phyloP scores from a whole-genome alignment of 495 filamentous ascomycete species.

The Penicillium taxi region DNA sequence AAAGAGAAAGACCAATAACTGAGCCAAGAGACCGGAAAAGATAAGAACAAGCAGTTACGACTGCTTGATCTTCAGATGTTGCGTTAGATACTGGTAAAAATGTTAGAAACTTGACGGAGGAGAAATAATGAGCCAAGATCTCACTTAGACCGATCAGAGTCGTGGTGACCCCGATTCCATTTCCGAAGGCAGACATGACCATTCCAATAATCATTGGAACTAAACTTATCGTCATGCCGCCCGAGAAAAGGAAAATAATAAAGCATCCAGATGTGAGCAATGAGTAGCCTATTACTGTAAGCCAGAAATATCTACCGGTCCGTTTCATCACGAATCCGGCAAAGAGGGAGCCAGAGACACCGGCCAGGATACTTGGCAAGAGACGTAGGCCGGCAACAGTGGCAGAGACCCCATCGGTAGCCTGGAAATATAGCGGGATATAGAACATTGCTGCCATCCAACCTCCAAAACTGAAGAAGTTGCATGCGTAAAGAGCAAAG shows the following conservation, averaged over 20 bases:
- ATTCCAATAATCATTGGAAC: conserved; percentile 51
- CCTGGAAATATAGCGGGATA: conserved; percentile 74
- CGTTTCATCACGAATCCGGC: conserved; percentile 65
- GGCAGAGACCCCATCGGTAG: conserved; percentile 57
- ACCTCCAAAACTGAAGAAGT: conserved; percentile 67
- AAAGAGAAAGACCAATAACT: conserved; percentile 62
- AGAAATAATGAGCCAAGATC: too few species aligned
- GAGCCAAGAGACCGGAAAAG: conserved; percentile 80
- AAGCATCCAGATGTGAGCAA: conserved; percentile 44
- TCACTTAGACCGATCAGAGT: conserved; percentile 56
- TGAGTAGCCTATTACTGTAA: conserved; percentile 55
- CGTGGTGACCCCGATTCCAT: conserved; percentile 63
- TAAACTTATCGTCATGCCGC: conserved; percentile 35
- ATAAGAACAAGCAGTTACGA: conserved; percentile 79
- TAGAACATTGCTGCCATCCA: conserved; percentile 65
- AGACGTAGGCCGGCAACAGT: conserved; percentile 58
- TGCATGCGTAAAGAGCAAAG: conserved; percentile 60
- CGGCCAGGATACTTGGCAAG: conserved; percentile 55
- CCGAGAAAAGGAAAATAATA: conserved; percentile 54
- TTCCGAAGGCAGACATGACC: conserved; percentile 47
- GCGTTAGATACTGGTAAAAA: conserved; percentile 58
- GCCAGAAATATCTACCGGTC: conserved; percentile 70
- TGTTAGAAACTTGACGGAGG: too few species aligned
- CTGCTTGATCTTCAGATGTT: conserved; percentile 58
- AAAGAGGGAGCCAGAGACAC: conserved; percentile 60